A percentile compares a stretch with the other conserved stretches of the same genome.
These are phyloP conservation scores for Russula foetens DNA, from an alignment of 768 basidiomycete genomes.

Conservation along the genomic window DNA sequence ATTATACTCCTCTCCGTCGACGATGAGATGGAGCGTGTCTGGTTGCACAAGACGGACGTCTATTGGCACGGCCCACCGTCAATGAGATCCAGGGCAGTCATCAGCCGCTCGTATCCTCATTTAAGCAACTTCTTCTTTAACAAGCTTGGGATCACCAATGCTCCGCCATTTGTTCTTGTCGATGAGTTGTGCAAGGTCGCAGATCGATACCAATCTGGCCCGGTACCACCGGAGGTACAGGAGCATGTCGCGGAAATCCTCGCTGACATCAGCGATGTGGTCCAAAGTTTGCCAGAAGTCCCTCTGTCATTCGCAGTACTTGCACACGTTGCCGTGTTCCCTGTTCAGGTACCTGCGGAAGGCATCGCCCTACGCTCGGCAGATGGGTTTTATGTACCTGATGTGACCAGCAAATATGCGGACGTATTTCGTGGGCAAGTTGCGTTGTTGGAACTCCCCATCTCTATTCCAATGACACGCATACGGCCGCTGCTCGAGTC, in stretches of 20 bases:
- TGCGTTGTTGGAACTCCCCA: constrained; percentile 12
- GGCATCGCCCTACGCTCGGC: background rate
- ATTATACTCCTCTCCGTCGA: constrained; percentile 14
- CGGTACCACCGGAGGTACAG: background rate
- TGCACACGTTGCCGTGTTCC: constrained; percentile 8
- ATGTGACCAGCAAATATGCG: constrained; percentile 14
- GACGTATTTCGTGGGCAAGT: constrained; percentile 12
- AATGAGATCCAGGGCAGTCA: constrained; percentile 17
- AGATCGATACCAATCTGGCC: background rate
- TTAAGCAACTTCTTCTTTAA: constrained; percentile 18
- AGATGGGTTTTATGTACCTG: constrained; percentile 22
- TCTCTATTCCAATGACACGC: background rate
- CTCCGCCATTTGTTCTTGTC: constrained; percentile 15
- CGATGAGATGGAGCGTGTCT: constrained; percentile 1
- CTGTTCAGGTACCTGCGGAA: background rate
- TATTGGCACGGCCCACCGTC: constrained; percentile 21
- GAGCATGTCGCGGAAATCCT: constrained; percentile 16
- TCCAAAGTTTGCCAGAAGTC: background rate
- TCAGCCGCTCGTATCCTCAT: constrained; percentile 12
- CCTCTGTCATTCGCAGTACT: constrained; percentile 6
- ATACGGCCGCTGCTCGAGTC: constrained; percentile 15
- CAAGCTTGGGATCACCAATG: constrained; percentile 15
- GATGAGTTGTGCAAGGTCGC: constrained; percentile 17
- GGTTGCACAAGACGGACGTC: constrained; percentile 14
- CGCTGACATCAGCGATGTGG: constrained; percentile 12